A percentile compares a stretch with the other conserved stretches of the same genome.
Evolutionary conservation across 345 rosid species (phyloP).

Genomic region (Eucalyptus polybractea): DNA sequence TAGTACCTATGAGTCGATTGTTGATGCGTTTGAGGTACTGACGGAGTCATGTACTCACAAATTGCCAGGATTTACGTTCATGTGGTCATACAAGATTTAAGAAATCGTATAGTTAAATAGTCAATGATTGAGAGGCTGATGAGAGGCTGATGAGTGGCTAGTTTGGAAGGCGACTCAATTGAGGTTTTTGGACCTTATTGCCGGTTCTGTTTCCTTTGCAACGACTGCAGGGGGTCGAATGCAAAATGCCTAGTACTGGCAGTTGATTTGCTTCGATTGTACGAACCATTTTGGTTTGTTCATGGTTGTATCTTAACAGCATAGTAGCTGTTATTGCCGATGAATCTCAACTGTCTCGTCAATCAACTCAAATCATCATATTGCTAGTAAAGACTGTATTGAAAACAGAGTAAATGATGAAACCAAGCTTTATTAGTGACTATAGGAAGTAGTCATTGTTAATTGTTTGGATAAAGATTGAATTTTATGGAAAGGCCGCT

Average conservation of each 20-base stretch:
- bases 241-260: background rate
- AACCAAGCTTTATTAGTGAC: background rate
- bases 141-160: background rate
- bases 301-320: background rate
- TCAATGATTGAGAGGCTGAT: background rate
- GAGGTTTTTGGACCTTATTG: background rate
- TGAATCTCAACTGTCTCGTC: background rate
- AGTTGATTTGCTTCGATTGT: background rate
- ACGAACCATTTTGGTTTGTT: background rate
- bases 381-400: background rate
- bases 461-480: background rate
- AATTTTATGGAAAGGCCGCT: background rate
- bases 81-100: background rate
- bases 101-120: background rate
- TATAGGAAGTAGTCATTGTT: background rate
- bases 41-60: background rate
- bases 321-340: background rate
- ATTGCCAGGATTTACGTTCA: background rate
- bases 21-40: background rate
- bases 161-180: background rate
- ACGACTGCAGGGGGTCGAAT: background rate
- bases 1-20: background rate
- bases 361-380: background rate
- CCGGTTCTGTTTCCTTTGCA: background rate
- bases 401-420: background rate